Conservation (phyloP, 148 eudicot genomes). For the Spergularia marina region DNA sequence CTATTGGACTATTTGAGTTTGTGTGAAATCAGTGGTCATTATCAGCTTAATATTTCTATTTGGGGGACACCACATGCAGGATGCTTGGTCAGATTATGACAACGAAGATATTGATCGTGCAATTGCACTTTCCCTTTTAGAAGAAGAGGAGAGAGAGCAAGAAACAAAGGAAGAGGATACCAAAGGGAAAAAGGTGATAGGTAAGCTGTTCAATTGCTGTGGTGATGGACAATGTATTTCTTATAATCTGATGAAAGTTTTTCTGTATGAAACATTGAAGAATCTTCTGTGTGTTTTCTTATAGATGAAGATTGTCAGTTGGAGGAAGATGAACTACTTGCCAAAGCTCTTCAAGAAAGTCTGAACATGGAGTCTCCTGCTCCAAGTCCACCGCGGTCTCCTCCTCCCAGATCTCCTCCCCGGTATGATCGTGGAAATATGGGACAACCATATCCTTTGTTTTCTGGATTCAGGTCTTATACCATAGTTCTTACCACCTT, state of each 20-base stretch:
- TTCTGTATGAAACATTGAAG: neutral
- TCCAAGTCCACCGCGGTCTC: conserved; percentile 39
- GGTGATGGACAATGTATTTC: neutral
- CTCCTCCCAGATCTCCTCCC: conserved; percentile 49
- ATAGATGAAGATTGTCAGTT: conserved; percentile 48
- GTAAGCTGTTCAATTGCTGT: conserved; percentile 35
- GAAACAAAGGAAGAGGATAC: conserved; percentile 37
- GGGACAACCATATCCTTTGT: conserved; percentile 51
- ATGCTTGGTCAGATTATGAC: conserved; percentile 59
- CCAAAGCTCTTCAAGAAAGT: conserved; percentile 90
- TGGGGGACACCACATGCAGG: conserved; percentile 45
- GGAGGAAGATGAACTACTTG: conserved; percentile 89
- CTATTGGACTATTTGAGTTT: neutral
- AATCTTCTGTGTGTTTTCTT: neutral
- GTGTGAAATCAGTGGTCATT: neutral
- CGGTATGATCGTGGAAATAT: conserved; percentile 53
- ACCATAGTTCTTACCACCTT: conserved; percentile 5
- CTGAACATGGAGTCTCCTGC: conserved; percentile 57
- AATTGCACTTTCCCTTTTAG: conserved; percentile 75
- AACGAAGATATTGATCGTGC: conserved; percentile 82
- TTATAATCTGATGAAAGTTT: neutral
- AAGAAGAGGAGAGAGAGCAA: conserved; percentile 38
- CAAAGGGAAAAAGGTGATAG: conserved; percentile 75
- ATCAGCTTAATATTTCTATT: neutral
- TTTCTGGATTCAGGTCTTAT: conserved; percentile 65